phyloP scores from a whole-genome alignment of 2,329 filamentous ascomycete species.

The Lecanicillium sp. region DNA sequence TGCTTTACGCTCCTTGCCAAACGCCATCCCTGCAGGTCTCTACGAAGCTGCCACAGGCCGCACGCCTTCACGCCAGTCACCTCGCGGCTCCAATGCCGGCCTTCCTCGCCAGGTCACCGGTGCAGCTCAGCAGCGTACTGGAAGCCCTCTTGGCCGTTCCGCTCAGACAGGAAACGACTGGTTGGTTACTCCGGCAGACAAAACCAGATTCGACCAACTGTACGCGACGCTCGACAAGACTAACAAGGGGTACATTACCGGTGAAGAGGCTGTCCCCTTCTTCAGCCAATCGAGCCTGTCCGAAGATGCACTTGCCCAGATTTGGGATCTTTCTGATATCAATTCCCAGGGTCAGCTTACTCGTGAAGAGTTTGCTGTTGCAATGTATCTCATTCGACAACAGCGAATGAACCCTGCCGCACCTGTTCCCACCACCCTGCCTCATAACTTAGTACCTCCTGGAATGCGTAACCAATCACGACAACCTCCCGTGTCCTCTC shows the following conservation, averaged over 20 bases:
- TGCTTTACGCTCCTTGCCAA: slow-evolving; percentile 69
- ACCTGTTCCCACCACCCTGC: slow-evolving; percentile 66
- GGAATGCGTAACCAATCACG: slow-evolving; percentile 62
- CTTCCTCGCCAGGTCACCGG: slow-evolving; percentile 82
- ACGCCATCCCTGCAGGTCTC: slow-evolving; percentile 70
- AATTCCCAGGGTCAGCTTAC: slow-evolving; percentile 80
- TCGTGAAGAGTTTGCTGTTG: slow-evolving; percentile 89
- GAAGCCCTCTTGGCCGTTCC: slow-evolving; percentile 46
- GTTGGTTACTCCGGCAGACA: slow-evolving; percentile 76
- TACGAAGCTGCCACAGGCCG: slow-evolving; percentile 84
- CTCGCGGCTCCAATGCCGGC: slow-evolving; percentile 48
- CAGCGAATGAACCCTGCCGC: slow-evolving; percentile 62
- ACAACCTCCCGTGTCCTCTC: slow-evolving; percentile 31
- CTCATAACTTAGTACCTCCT: slow-evolving; percentile 75
- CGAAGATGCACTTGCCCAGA: slow-evolving; percentile 83
- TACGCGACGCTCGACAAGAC: slow-evolving; percentile 77
- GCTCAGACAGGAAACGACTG: slow-evolving; percentile 49
- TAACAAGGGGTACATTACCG: slow-evolving; percentile 76
- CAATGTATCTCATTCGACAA: slow-evolving; percentile 93
- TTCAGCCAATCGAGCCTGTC: slow-evolving; percentile 86
- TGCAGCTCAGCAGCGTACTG: slow-evolving; percentile 54
- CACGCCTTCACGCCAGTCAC: slow-evolving; percentile 38
- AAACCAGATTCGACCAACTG: slow-evolving; percentile 77
- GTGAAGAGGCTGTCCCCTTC: slow-evolving; percentile 90
- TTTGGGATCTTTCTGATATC: slow-evolving; percentile 96